A percentile compares a stretch with the other conserved stretches of the same genome.
Evolutionary conservation across 208 protist species (phyloP).

Genomic region (Kentomonas sorsogonicus): DNA sequence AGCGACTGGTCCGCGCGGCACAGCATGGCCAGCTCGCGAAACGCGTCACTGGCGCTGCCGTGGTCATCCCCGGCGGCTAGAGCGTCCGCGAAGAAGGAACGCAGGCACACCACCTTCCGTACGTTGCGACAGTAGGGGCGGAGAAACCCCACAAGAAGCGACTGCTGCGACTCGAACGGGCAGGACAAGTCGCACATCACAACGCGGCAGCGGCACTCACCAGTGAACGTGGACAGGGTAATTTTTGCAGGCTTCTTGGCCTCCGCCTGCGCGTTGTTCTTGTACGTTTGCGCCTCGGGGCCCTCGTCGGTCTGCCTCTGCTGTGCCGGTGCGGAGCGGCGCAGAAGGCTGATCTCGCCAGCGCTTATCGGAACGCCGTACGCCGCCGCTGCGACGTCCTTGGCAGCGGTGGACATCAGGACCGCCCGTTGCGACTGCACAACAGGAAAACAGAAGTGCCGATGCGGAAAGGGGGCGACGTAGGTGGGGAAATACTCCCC

Average conservation of each 20-base stretch:
- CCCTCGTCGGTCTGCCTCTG: slow-evolving; percentile 53
- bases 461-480: slow-evolving; percentile 50
- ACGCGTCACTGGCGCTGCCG: slow-evolving; percentile 26
- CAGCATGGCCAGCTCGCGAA: slow-evolving; percentile 55
- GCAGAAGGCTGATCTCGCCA: slow-evolving; percentile 58
- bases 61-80: too few relatives aligned
- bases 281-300: slow-evolving; percentile 40
- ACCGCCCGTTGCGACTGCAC: slow-evolving; percentile 43
- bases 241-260: slow-evolving; percentile 81
- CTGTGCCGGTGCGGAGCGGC: slow-evolving; percentile 44
- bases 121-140: slow-evolving; percentile 58
- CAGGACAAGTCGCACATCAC: slow-evolving; percentile 66
- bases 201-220: slow-evolving; percentile 42
- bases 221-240: slow-evolving; percentile 14
- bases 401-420: slow-evolving; percentile 30
- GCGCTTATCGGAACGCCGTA: slow-evolving; percentile 81
- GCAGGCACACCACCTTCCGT: slow-evolving; percentile 70
- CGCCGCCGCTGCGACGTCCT: slow-evolving; percentile 41
- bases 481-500: slow-evolving; percentile 61
- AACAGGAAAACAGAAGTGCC: slow-evolving; percentile 62
- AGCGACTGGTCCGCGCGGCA: slow-evolving; percentile 70
- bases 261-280: slow-evolving; percentile 77
- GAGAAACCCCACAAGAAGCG: slow-evolving; percentile 58
- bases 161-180: slow-evolving; percentile 44
- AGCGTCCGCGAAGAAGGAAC: too few relatives aligned